Percentiles rank a stretch among this genome's conserved stretches.
Evolutionary conservation across 1,284 basidiomycete genomes (phyloP).

Genomic region (Golubevia sp.): DNA sequence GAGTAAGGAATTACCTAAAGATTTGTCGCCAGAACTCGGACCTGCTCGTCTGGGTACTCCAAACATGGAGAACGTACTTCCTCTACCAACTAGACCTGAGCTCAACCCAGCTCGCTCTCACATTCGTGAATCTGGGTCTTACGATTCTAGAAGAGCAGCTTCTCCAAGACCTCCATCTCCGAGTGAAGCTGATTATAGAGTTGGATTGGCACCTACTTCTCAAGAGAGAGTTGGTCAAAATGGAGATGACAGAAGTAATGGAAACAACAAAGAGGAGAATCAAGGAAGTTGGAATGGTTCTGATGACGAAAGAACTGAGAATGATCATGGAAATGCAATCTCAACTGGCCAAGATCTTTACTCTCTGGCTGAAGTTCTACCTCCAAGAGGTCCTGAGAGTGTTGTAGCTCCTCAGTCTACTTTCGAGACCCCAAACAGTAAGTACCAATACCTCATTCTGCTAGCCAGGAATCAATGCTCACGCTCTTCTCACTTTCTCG

Average conservation of each 20-base stretch:
- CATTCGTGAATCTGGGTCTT: neutral
- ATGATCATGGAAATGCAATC: neutral
- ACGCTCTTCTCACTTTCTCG: neutral
- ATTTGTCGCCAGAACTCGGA: neutral
- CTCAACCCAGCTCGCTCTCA: neutral
- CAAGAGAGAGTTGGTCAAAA: no score
- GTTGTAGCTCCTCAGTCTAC: neutral
- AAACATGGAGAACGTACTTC: neutral
- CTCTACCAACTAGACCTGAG: neutral
- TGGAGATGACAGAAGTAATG: neutral
- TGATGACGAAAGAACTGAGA: neutral
- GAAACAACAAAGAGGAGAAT: neutral
- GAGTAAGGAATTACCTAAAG: neutral
- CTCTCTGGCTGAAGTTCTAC: neutral
- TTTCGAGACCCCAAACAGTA: neutral
- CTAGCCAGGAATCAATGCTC: neutral
- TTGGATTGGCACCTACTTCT: neutral
- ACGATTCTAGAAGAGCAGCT: neutral
- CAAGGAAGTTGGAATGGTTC: neutral
- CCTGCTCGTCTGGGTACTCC: neutral
- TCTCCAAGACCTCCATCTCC: neutral
- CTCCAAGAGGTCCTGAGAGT: neutral
- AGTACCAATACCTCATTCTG: no score
- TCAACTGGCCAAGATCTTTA: no score
- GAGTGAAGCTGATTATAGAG: neutral